These are phyloP conservation scores for Luzula sylvatica DNA, from an alignment of 176 grass and related monocot species.

Conservation along the genomic window DNA sequence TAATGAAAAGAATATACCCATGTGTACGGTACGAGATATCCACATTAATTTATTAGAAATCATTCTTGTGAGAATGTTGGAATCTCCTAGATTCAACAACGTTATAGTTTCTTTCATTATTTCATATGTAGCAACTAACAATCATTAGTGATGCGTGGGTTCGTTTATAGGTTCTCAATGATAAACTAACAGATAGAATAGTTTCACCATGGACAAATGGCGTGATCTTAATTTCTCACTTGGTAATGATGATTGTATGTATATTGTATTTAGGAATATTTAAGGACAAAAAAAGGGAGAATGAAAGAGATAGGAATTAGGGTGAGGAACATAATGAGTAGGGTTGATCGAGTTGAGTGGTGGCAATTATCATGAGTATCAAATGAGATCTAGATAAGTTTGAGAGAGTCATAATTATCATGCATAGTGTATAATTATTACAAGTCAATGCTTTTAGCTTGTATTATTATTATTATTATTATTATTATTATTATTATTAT, in stretches of 20 bases:
- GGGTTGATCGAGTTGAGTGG: slow-evolving; percentile 9
- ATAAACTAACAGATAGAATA: slow-evolving; percentile 20
- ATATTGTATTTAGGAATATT: slow-evolving; percentile 7
- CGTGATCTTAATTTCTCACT: too few species aligned
- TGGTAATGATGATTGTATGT: slow-evolving; percentile 14
- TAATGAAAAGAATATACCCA: too few species aligned
- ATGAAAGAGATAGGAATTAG: neutral
- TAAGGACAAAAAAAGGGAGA: neutral
- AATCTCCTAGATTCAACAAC: slow-evolving; percentile 12
- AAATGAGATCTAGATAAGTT: too few species aligned
- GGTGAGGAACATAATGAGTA: neutral
- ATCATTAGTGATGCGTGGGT: slow-evolving; percentile 11
- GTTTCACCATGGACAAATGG: too few species aligned
- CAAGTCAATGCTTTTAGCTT: too few species aligned
- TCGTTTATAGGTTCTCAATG: neutral
- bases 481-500: too few species aligned
- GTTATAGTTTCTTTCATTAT: slow-evolving; percentile 4
- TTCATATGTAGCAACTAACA: slow-evolving; percentile 2
- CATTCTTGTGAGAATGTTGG: neutral
- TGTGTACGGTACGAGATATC: too few species aligned
- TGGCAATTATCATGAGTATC: neutral
- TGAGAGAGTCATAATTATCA: too few species aligned
- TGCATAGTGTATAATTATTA: too few species aligned
- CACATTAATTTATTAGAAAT: too few species aligned
- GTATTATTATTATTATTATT: too few species aligned